A percentile compares a stretch with the other conserved stretches of the same genome.
Evolutionary conservation across 768 basidiomycete species (phyloP).

Genomic region (Amanita thiersii): DNA sequence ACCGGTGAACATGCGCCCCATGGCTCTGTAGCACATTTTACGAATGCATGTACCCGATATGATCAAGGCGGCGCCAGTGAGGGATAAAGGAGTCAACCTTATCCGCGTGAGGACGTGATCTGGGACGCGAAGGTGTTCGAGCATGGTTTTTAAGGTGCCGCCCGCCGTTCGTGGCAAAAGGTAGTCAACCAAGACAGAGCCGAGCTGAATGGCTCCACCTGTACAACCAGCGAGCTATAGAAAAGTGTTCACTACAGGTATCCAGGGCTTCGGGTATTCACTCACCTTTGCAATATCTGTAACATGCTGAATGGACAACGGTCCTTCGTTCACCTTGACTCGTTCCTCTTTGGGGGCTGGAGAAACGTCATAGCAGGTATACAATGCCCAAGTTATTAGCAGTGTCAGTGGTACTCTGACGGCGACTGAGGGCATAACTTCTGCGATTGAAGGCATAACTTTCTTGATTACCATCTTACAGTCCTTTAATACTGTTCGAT

Average conservation of each 20-base stretch:
- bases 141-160: no score
- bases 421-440: background rate
- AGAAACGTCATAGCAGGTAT: background rate
- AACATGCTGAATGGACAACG: no score
- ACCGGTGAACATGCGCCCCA: conserved; percentile 32
- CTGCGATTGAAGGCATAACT: background rate
- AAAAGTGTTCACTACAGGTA: background rate
- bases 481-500: no score
- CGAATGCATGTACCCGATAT: conserved; percentile 24
- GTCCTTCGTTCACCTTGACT: background rate
- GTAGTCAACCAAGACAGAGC: no score
- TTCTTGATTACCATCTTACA: background rate
- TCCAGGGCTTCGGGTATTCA: background rate
- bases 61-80: conserved; percentile 10
- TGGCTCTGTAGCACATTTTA: conserved; percentile 24
- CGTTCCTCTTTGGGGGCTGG: background rate
- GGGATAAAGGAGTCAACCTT: background rate
- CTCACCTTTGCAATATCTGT: background rate
- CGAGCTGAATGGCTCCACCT: no score
- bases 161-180: no score
- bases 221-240: background rate
- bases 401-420: background rate
- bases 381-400: background rate
- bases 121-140: no score
- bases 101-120: no score